A percentile compares a stretch with the other conserved stretches of the same genome.
These are phyloP conservation scores for Tetraselmis striata DNA, from an alignment of 139 green algal species.

Conservation along the genomic window DNA sequence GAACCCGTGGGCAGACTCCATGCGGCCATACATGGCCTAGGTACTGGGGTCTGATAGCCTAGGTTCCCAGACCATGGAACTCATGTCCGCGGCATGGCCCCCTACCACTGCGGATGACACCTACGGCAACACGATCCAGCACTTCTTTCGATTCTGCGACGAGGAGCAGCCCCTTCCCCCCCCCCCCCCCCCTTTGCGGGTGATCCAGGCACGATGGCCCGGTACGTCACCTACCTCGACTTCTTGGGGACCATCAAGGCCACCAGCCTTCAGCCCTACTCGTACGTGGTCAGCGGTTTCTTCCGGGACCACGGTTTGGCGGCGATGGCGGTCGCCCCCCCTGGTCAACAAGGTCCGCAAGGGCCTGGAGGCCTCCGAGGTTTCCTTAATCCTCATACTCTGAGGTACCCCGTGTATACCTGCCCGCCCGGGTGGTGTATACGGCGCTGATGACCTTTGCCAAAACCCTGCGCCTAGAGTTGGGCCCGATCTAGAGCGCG, in stretches of 20 bases:
- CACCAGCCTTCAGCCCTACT: not conserved
- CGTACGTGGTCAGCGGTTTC: not conserved
- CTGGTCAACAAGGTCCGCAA: not conserved
- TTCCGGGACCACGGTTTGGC: not conserved
- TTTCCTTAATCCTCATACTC: not conserved
- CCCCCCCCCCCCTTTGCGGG: too few species aligned
- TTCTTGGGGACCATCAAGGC: not conserved
- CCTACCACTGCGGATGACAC: not conserved
- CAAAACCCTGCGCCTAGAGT: too few species aligned
- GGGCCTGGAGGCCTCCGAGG: not conserved
- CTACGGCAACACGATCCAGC: not conserved
- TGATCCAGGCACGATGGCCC: not conserved
- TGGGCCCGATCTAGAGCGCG: too few species aligned
- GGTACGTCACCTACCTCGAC: not conserved
- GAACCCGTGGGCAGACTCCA: not conserved
- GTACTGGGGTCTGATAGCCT: not conserved
- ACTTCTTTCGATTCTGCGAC: not conserved
- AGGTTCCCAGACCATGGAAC: not conserved
- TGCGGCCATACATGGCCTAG: not conserved
- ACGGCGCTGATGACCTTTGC: not conserved
- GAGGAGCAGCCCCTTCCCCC: not conserved
- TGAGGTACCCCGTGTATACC: not conserved
- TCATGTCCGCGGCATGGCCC: not conserved
- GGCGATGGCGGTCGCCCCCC: not conserved
- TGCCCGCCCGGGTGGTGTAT: not conserved